A percentile compares a stretch with the other conserved stretches of the same genome.
These are phyloP conservation scores for Geranium incanum DNA, from an alignment of 441 rosid genomes.

Conservation along the genomic window DNA sequence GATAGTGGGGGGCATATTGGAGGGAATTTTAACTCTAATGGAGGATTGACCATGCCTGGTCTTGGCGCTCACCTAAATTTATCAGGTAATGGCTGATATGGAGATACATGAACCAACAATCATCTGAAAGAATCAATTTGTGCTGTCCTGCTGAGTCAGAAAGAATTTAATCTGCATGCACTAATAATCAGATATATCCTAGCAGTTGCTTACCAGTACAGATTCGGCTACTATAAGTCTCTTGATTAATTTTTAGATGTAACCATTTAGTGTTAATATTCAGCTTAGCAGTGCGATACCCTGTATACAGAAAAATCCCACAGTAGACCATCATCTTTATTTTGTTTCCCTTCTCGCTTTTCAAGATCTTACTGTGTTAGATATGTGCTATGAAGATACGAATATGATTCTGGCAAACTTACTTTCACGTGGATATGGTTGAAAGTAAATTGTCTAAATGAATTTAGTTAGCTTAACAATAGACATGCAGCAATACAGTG, in stretches of 20 bases:
- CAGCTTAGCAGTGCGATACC: background rate
- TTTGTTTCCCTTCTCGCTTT: background rate
- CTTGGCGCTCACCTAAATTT: constrained; percentile 73
- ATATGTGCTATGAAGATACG: background rate
- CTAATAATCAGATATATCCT: background rate
- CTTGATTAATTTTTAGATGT: background rate
- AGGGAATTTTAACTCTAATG: constrained; percentile 66
- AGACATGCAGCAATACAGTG: background rate
- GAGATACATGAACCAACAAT: background rate
- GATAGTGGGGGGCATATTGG: constrained; percentile 83
- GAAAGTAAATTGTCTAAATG: background rate
- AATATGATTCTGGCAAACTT: background rate
- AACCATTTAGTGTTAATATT: background rate
- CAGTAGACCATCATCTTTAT: background rate
- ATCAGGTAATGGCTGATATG: constrained; percentile 50
- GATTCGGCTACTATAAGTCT: background rate
- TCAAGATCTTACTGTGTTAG: background rate
- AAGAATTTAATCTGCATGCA: background rate
- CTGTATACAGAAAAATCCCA: background rate
- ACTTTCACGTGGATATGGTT: background rate
- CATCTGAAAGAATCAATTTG: background rate
- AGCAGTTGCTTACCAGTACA: background rate
- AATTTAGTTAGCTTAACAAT: background rate
- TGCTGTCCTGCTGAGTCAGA: background rate
- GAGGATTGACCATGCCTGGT: constrained; percentile 73